Conservation (phyloP, 1,284 basidiomycete genomes). For the Pseudozyma sp. region DNA sequence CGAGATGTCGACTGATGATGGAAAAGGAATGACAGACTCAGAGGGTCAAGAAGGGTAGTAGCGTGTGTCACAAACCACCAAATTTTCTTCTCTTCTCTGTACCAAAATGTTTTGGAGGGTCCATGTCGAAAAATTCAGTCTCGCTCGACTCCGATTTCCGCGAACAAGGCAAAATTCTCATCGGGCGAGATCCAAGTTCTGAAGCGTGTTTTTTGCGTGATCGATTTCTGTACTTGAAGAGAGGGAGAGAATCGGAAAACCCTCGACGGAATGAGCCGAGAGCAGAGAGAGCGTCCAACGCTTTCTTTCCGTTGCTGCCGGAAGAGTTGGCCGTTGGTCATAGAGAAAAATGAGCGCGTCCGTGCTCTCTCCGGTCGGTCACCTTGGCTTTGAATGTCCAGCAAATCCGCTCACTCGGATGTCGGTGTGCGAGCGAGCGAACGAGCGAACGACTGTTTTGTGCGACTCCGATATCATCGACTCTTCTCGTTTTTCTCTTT, state of each 20-base stretch:
- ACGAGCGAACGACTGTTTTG: slow-evolving; percentile 1
- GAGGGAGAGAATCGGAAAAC: slow-evolving; percentile 19
- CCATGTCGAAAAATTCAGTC: slow-evolving; percentile 9
- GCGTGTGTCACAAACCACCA: background rate
- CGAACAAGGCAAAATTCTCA: background rate
- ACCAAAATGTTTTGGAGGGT: background rate
- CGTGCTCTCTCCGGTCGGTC: slow-evolving; percentile 2
- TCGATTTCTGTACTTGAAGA: slow-evolving; percentile 15
- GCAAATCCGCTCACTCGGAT: slow-evolving; percentile 3
- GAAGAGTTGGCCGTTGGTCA: slow-evolving; percentile 4
- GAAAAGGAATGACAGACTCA: too few relatives aligned
- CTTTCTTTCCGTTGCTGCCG: slow-evolving; percentile 7
- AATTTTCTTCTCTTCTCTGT: slow-evolving; percentile 17
- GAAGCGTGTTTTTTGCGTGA: slow-evolving; percentile 9
- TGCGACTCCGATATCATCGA: slow-evolving; percentile 11
- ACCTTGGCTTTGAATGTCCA: background rate
- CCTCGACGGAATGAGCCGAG: slow-evolving; percentile 33
- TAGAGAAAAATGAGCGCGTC: slow-evolving; percentile 6
- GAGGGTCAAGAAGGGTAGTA: background rate
- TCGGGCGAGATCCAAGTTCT: slow-evolving; percentile 19
- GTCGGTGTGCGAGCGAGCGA: slow-evolving; percentile 9
- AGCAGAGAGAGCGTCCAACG: background rate
- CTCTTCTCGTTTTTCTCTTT: background rate
- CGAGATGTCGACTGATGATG: background rate
- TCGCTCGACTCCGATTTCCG: slow-evolving; percentile 14